Evolutionary conservation across 2,329 filamentous ascomycete genomes (phyloP).

Genomic region (Aspergillus japonicus): DNA sequence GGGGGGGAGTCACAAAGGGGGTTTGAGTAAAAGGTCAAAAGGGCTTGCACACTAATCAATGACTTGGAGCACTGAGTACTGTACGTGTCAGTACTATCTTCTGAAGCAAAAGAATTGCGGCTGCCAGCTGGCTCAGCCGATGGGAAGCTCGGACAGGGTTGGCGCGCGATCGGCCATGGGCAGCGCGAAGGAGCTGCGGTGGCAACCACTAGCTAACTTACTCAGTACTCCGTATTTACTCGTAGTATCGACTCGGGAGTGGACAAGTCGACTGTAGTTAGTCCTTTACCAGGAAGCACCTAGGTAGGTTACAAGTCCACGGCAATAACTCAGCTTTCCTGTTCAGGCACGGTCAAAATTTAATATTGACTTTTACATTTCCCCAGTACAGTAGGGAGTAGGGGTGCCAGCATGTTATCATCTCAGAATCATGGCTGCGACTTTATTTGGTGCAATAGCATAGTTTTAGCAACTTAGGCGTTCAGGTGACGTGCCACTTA

Average conservation of each 20-base stretch:
- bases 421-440: not conserved
- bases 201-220: constrained; percentile 13
- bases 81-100: not conserved
- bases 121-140: constrained; percentile 26
- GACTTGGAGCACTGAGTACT: no score
- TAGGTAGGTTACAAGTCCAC: no score
- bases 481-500: constrained; percentile 32
- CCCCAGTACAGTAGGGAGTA: no score
- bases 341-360: not conserved
- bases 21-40: no score
- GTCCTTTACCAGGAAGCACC: no score
- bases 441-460: constrained; percentile 25
- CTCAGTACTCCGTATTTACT: not conserved
- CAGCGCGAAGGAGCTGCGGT: constrained; percentile 24
- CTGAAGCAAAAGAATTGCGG: constrained; percentile 20
- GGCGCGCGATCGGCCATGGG: constrained; percentile 41
- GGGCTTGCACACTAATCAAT: no score
- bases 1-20: no score
- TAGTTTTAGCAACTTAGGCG: constrained; percentile 25
- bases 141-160: constrained; percentile 23
- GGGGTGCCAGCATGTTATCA: not conserved
- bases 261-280: no score
- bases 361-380: constrained; percentile 18
- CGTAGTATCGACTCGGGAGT: not conserved
- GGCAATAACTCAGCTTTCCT: not conserved